Conservation (phyloP, 805 yeast species). For the Saccharomyces eubayanus region DNA sequence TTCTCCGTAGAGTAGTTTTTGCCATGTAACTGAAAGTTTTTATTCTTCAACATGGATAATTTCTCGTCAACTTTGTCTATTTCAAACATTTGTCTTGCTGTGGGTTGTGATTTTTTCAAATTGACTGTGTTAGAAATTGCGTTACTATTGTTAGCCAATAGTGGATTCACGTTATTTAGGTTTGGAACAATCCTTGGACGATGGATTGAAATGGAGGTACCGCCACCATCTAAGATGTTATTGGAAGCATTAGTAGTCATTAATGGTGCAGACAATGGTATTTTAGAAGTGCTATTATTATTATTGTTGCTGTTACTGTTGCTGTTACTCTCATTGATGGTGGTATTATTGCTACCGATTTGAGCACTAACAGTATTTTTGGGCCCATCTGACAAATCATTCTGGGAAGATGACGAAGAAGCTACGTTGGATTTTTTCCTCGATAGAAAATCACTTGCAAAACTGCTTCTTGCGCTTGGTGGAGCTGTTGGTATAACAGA, state of each 20-base stretch:
- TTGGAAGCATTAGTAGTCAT: conserved; percentile 1
- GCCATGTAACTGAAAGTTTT: neutral
- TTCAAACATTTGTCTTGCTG: conserved; percentile 11
- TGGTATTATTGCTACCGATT: neutral
- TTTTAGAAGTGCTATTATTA: neutral
- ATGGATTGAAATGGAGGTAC: conserved; percentile 9
- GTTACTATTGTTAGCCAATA: conserved; percentile 4
- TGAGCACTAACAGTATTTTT: neutral
- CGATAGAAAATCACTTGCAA: conserved; percentile 10
- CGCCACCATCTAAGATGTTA: conserved; percentile 10
- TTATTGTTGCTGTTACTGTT: neutral
- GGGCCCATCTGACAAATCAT: neutral
- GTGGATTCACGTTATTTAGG: conserved; percentile 5
- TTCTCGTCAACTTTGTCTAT: conserved; percentile 27
- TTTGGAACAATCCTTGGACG: conserved; percentile 8
- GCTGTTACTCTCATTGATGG: neutral
- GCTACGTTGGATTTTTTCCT: conserved; percentile 11
- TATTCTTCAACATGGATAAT: conserved; percentile 12
- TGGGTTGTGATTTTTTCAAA: conserved; percentile 1
- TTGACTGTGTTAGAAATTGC: conserved; percentile 1
- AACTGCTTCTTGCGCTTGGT: conserved; percentile 17
- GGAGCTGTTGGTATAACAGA: conserved; percentile 76
- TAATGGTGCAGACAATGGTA: neutral
- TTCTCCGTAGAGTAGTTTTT: neutral
- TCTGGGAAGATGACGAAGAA: neutral